These are phyloP conservation scores for Picea abies DNA, from an alignment of 83 land plant species.

Conservation along the genomic window DNA sequence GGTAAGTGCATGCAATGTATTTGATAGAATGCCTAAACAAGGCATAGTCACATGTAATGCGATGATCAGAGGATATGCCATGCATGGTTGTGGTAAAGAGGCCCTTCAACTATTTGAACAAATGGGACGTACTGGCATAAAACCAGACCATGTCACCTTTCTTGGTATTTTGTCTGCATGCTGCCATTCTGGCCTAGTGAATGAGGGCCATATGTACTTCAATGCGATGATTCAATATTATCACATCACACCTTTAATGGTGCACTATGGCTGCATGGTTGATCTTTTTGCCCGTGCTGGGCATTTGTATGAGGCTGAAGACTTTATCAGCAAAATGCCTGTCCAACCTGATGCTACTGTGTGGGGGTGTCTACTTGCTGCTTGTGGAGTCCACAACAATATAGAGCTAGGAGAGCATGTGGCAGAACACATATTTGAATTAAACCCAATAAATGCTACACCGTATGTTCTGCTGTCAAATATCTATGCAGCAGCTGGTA, in stretches of 20 bases:
- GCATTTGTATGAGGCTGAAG: constrained; percentile 36
- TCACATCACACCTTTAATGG: constrained; percentile 33
- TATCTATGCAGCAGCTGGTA: constrained; percentile 32
- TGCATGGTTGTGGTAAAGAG: constrained; percentile 36
- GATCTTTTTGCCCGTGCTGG: constrained; percentile 52
- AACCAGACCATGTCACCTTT: constrained; percentile 53
- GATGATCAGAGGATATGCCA: constrained; percentile 46
- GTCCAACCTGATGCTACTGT: constrained; percentile 25
- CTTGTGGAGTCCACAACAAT: constrained; percentile 43
- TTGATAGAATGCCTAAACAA: constrained; percentile 13
- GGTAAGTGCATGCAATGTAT: constrained; percentile 20
- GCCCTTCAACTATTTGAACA: constrained; percentile 37
- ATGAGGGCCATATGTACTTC: constrained; percentile 44
- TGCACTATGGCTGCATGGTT: constrained; percentile 58
- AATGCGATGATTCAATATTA: constrained; percentile 39
- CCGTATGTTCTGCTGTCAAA: constrained; percentile 50
- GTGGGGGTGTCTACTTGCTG: constrained; percentile 43
- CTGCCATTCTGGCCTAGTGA: constrained; percentile 44
- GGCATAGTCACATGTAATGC: constrained; percentile 45
- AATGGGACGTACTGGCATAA: constrained; percentile 37
- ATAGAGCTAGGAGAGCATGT: constrained; percentile 39
- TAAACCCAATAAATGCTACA: constrained; percentile 38
- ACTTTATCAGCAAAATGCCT: constrained; percentile 36
- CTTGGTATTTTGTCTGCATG: constrained; percentile 54
- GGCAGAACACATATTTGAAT: constrained; percentile 20